phyloP scores from a whole-genome alignment of 225 moss, liverwort and hornwort species.

The Polytrichum commune region DNA sequence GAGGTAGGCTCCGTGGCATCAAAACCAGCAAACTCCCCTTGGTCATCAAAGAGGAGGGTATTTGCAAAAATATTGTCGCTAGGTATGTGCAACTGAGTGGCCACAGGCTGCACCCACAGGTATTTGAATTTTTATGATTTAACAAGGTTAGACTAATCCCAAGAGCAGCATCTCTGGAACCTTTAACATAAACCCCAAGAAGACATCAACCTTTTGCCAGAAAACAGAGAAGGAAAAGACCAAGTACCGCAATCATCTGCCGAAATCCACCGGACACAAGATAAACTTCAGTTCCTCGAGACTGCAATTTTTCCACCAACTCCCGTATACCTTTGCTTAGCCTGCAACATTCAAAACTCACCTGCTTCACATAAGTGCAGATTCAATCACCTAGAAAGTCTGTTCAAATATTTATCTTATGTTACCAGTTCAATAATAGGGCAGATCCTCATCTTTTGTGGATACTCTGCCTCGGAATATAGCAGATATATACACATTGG shows the following conservation, averaged over 20 bases:
- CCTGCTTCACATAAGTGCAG: too few species aligned
- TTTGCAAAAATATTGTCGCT: slow-evolving; percentile 75
- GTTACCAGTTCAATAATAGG: too few species aligned
- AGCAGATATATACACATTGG: too few species aligned
- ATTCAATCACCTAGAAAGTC: too few species aligned
- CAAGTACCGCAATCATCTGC: slow-evolving; percentile 80
- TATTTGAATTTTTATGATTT: too few species aligned
- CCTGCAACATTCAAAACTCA: slow-evolving; percentile 22
- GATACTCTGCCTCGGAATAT: too few species aligned
- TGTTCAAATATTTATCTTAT: too few species aligned
- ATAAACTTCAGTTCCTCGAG: slow-evolving; percentile 70
- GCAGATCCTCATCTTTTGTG: too few species aligned
- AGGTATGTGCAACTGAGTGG: slow-evolving; percentile 54
- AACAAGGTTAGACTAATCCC: too few species aligned
- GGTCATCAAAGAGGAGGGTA: slow-evolving; percentile 59
- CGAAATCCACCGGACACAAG: slow-evolving; percentile 90
- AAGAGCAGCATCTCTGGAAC: too few species aligned
- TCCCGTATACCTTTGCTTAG: slow-evolving; percentile 69
- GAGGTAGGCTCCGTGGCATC: slow-evolving; percentile 73
- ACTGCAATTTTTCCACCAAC: slow-evolving; percentile 54
- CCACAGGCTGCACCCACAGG: slow-evolving; percentile 57
- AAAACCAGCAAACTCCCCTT: slow-evolving; percentile 75
- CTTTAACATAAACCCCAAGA: not conserved
- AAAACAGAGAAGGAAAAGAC: not conserved
- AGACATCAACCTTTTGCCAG: not conserved